These are phyloP conservation scores for Aspergillus calidoustus DNA, from an alignment of 2,329 filamentous ascomycete species.

Conservation along the genomic window DNA sequence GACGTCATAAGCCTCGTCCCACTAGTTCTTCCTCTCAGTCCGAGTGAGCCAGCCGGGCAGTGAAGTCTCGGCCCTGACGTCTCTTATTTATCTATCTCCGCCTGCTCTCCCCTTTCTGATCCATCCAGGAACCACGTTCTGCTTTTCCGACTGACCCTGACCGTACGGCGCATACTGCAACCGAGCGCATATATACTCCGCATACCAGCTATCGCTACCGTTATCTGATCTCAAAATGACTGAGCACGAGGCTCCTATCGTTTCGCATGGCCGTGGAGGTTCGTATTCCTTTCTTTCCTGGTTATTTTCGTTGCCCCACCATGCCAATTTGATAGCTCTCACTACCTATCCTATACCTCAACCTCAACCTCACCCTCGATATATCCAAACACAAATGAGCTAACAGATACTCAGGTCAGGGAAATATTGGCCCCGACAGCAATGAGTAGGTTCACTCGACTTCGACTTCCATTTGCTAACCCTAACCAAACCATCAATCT, in stretches of 20 bases:
- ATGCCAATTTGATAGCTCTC: not conserved
- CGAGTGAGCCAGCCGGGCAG: not conserved
- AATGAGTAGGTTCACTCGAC: constrained; percentile 40
- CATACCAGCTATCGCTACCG: not conserved
- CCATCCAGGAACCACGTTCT: not conserved
- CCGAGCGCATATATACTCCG: not conserved
- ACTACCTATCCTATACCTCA: not conserved
- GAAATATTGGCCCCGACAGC: constrained; percentile 60
- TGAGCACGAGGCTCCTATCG: constrained; percentile 42
- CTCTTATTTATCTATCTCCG: constrained; percentile 5
- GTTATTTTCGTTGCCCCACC: not conserved
- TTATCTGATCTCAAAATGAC: constrained; percentile 20
- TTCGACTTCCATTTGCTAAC: not conserved
- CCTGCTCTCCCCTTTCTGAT: not conserved
- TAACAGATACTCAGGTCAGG: constrained; percentile 52
- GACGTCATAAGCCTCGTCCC: constrained; percentile 16
- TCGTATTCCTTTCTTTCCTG: constrained; percentile 23
- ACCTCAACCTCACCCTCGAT: not conserved
- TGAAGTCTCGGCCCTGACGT: not conserved
- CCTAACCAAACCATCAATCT: not conserved
- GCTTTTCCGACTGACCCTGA: not conserved
- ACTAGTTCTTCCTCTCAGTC: constrained; percentile 1
- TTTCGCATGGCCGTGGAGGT: constrained; percentile 65
- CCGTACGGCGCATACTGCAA: not conserved
- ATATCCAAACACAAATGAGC: not conserved